Conservation (phyloP, 768 basidiomycete genomes). For the Boletellus sp. region DNA sequence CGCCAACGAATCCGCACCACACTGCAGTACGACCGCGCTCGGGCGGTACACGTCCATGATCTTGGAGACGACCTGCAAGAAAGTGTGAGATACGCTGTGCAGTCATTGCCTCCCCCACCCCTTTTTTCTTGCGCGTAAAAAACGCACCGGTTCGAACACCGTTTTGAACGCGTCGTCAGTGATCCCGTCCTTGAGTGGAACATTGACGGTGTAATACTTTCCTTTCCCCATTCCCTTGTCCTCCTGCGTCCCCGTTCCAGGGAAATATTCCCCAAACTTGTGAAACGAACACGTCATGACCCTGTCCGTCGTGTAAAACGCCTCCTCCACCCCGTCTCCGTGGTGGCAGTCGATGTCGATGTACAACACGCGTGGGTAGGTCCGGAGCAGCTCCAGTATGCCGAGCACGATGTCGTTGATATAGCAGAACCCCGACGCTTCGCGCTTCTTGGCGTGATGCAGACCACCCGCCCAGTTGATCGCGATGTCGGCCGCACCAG, state of each 20-base stretch:
- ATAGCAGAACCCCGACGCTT: slow-evolving; percentile 98
- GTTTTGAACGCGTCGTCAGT: slow-evolving; percentile 83
- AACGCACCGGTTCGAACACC: slow-evolving; percentile 86
- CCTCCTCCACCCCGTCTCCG: slow-evolving; percentile 98
- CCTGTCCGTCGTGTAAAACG: slow-evolving; percentile 94
- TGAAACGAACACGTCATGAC: slow-evolving; percentile 98
- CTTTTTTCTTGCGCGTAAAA: background rate
- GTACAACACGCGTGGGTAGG: slow-evolving; percentile 84
- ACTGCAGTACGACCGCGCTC: slow-evolving; percentile 86
- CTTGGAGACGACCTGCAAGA: slow-evolving; percentile 65
- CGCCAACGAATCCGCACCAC: slow-evolving; percentile 92
- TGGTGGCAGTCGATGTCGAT: slow-evolving; percentile 99
- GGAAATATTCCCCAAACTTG: slow-evolving; percentile 86
- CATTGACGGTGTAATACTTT: slow-evolving; percentile 86
- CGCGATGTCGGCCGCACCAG: slow-evolving; percentile 75
- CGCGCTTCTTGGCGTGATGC: slow-evolving; percentile 99
- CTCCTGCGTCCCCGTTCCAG: slow-evolving; percentile 76
- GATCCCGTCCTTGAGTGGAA: slow-evolving; percentile 92
- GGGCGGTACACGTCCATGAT: slow-evolving; percentile 89
- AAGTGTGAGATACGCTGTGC: background rate
- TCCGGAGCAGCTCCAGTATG: slow-evolving; percentile 88
- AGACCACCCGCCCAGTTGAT: slow-evolving; percentile 99
- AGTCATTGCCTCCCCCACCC: background rate
- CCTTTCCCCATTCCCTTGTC: slow-evolving; percentile 83
- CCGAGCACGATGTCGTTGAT: slow-evolving; percentile 96